Evolutionary conservation across 176 grass and related monocot genomes (phyloP).

Genomic region (Tillandsia fasciculata): DNA sequence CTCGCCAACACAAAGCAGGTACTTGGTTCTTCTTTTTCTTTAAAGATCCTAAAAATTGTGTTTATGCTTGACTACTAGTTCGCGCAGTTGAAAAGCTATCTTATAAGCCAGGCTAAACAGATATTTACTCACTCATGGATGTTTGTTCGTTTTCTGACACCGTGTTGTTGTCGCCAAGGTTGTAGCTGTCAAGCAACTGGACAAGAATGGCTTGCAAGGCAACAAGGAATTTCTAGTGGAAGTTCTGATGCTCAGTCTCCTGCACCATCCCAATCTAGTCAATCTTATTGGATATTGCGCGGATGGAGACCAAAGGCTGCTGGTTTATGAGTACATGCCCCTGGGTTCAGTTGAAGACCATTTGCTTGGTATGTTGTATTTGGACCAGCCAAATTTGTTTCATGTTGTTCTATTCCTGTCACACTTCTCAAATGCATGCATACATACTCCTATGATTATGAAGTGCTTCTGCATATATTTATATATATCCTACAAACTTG

Average conservation of each 20-base stretch:
- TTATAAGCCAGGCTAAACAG: too few species aligned
- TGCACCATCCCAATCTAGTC: constrained; percentile 80
- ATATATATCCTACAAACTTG: not conserved
- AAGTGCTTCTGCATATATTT: not conserved
- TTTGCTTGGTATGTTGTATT: constrained; percentile 44
- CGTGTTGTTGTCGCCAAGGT: constrained; percentile 27
- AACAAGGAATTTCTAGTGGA: constrained; percentile 81
- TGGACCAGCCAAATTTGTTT: not conserved
- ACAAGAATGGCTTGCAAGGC: constrained; percentile 63
- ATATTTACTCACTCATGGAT: not conserved
- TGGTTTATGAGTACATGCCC: constrained; percentile 91
- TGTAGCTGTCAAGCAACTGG: constrained; percentile 85
- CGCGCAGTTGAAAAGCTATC: too few species aligned
- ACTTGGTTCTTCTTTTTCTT: constrained; percentile 10
- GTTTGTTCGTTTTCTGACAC: not conserved
- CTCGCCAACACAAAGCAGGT: constrained; percentile 55
- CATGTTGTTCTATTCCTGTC: not conserved
- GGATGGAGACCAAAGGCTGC: constrained; percentile 73
- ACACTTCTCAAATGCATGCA: not conserved
- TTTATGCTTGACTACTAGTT: not conserved
- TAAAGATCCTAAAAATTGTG: not conserved
- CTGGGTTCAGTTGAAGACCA: constrained; percentile 66
- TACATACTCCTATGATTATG: not conserved
- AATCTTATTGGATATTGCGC: constrained; percentile 80
- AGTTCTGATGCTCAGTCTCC: constrained; percentile 71